Percentiles rank a stretch among this genome's conserved stretches.
Conservation (phyloP, 148 eudicot species). For the Diospyros kaki region DNA sequence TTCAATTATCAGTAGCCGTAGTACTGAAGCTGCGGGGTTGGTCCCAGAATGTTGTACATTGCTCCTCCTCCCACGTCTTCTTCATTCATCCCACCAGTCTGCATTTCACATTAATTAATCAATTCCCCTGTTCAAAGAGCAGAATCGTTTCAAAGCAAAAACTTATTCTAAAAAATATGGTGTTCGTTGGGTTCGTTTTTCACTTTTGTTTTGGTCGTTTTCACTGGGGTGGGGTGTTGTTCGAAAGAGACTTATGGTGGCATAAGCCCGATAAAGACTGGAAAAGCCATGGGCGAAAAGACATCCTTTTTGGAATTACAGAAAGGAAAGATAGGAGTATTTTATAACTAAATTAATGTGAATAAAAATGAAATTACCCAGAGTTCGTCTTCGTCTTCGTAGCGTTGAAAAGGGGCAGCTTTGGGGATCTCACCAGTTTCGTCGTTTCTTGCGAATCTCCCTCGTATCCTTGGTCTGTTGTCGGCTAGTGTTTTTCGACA, state of each 20-base stretch:
- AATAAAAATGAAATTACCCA: conserved; percentile 40
- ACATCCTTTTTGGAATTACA: too few species aligned
- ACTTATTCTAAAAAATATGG: too few species aligned
- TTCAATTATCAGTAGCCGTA: conserved; percentile 32
- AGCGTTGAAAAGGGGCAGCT: conserved; percentile 40
- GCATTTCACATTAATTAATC: not conserved
- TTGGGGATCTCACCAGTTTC: conserved; percentile 65
- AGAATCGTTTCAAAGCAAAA: too few species aligned
- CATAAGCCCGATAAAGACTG: too few species aligned
- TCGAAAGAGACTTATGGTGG: too few species aligned
- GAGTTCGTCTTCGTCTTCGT: conserved; percentile 63
- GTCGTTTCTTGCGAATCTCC: conserved; percentile 93
- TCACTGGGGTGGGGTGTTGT: not conserved
- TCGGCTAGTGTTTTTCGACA: conserved; percentile 96
- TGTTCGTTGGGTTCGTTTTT: too few species aligned
- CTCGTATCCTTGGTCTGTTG: conserved; percentile 86
- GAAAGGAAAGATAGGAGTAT: not conserved
- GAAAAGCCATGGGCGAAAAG: too few species aligned
- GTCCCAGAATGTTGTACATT: conserved; percentile 39
- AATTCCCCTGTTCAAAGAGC: too few species aligned
- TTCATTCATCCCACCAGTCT: conserved; percentile 56
- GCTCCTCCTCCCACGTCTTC: conserved; percentile 39
- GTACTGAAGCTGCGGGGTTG: conserved; percentile 42
- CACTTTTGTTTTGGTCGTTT: not conserved
- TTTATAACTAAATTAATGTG: not conserved